Evolutionary conservation across 345 rosid species (phyloP).

Genomic region (Psidium friedrichsthalianum): DNA sequence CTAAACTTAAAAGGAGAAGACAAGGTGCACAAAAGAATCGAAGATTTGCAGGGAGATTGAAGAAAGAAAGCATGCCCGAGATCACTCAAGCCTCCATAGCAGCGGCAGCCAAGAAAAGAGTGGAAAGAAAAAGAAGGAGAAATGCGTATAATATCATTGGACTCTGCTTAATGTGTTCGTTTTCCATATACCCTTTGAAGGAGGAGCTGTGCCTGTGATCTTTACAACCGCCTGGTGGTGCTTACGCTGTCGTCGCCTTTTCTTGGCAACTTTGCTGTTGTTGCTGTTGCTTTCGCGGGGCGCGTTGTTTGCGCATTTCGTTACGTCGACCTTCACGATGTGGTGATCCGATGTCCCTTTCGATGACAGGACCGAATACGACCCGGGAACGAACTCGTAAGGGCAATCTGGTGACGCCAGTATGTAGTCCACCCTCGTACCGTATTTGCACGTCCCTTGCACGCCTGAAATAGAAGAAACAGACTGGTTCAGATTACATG

Average conservation of each 20-base stretch:
- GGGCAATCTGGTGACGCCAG: slow-evolving; percentile 70
- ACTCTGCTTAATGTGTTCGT: neutral
- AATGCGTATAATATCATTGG: neutral
- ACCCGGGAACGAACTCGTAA: slow-evolving; percentile 71
- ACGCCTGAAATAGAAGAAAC: slow-evolving; percentile 39
- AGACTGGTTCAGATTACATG: neutral
- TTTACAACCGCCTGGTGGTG: slow-evolving; percentile 33
- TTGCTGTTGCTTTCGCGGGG: neutral
- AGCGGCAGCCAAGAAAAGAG: neutral
- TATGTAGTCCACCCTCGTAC: slow-evolving; percentile 85
- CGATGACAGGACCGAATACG: slow-evolving; percentile 79
- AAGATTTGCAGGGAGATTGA: neutral
- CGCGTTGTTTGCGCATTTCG: slow-evolving; percentile 4
- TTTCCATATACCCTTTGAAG: slow-evolving; percentile 57
- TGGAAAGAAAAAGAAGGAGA: neutral
- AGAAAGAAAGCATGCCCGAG: neutral
- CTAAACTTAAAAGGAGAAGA: neutral
- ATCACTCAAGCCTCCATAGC: neutral
- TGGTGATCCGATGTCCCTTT: slow-evolving; percentile 98
- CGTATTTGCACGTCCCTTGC: slow-evolving; percentile 96
- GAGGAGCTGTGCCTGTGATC: slow-evolving; percentile 16
- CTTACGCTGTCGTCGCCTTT: slow-evolving; percentile 3
- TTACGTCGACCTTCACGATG: slow-evolving; percentile 75
- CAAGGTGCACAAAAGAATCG: neutral
- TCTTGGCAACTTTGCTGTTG: neutral